Percentiles rank a stretch among this genome's conserved stretches.
phyloP scores from a whole-genome alignment of 495 filamentous ascomycete species.

The Lentithecium fluviatile region DNA sequence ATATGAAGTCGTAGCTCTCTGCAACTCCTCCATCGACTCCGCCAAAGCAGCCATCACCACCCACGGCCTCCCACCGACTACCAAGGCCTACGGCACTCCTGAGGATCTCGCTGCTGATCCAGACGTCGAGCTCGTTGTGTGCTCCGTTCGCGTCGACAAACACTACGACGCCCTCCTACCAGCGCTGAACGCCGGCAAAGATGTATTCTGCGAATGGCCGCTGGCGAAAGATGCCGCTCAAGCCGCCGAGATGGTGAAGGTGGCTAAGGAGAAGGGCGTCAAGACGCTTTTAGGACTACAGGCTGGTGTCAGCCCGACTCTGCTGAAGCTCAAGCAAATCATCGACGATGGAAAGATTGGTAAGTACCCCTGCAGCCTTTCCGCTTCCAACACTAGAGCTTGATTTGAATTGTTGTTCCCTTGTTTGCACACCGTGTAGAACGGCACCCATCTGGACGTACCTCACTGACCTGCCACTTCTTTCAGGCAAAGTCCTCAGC shows the following conservation, averaged over 20 bases:
- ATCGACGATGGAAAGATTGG: slow-evolving; percentile 53
- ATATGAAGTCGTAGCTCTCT: slow-evolving; percentile 58
- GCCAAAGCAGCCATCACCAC: slow-evolving; percentile 52
- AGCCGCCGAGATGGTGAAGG: slow-evolving; percentile 46
- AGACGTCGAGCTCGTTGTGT: slow-evolving; percentile 60
- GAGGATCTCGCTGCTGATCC: slow-evolving; percentile 53
- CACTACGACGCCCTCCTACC: slow-evolving; percentile 52
- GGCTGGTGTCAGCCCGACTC: slow-evolving; percentile 46
- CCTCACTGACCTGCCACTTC: too few species aligned
- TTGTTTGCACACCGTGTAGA: too few species aligned
- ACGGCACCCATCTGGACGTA: too few species aligned
- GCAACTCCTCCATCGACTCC: slow-evolving; percentile 53
- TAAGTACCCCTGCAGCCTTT: too few species aligned
- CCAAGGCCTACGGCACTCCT: slow-evolving; percentile 56
- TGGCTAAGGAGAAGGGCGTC: slow-evolving; percentile 43
- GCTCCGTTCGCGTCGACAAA: slow-evolving; percentile 53
- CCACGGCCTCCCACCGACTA: slow-evolving; percentile 47
- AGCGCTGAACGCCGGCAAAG: slow-evolving; percentile 55
- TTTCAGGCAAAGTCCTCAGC: slow-evolving; percentile 48
- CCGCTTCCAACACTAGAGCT: too few species aligned
- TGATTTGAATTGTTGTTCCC: too few species aligned
- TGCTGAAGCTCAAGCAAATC: slow-evolving; percentile 49
- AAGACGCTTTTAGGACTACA: slow-evolving; percentile 55
- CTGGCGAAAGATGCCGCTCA: slow-evolving; percentile 39
- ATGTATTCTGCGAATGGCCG: slow-evolving; percentile 60